These are phyloP conservation scores for Polyporus tsugae DNA, from an alignment of 1,284 basidiomycete genomes.

Conservation along the genomic window DNA sequence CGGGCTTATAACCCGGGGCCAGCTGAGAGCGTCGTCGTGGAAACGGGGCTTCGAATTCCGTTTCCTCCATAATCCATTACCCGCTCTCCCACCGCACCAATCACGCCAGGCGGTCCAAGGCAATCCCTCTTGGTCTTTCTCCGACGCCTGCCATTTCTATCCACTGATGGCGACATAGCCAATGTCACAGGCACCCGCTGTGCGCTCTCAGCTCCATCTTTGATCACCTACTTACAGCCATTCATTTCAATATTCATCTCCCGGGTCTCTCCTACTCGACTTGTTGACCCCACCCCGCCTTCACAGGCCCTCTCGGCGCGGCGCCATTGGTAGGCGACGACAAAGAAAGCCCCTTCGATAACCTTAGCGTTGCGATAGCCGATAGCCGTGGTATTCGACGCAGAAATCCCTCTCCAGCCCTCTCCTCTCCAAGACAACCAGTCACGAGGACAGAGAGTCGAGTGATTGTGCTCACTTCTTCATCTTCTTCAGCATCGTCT, in stretches of 20 bases:
- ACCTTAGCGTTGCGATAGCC: not conserved
- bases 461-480: not conserved
- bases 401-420: constrained; percentile 1
- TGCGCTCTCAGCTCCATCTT: constrained; percentile 3
- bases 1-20: constrained; percentile 21
- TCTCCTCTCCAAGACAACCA: constrained; percentile 5
- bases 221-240: not conserved
- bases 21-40: constrained; percentile 66
- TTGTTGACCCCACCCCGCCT: not conserved
- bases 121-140: not conserved
- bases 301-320: not conserved
- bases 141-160: constrained; percentile 4
- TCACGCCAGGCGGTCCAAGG: not conserved
- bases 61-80: not conserved
- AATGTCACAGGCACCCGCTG: not conserved
- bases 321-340: not conserved
- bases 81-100: constrained; percentile 2
- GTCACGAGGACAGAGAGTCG: not conserved
- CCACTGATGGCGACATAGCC: constrained; percentile 3
- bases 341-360: not conserved
- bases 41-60: constrained; percentile 31
- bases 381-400: constrained; percentile 2
- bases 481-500: not conserved
- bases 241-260: not conserved
- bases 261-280: not conserved